Base-by-base conservation (phyloP, 441 rosid species). In the Syzygium syzygioides region DNA sequence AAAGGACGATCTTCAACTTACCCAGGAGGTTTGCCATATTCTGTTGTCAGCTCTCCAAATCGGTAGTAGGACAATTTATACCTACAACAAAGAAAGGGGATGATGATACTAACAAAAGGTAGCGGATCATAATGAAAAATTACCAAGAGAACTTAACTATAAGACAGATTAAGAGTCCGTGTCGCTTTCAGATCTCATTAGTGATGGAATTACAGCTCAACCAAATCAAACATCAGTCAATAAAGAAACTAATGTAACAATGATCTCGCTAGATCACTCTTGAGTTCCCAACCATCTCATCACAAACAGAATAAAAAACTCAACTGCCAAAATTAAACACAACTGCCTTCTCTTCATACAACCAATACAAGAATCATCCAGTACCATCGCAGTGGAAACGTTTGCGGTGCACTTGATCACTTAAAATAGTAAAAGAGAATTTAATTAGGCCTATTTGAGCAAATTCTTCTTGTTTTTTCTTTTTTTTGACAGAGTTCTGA, bases 21-120 rank as follows among this genome's bases (percentile, higher is more conserved):
- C 99, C 99, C 98, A 11, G 97, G 88, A 87, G 99, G 99, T 91
- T 91, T 96, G 89, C 98, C 98, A 55, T 95, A 95, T 91, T 98
- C 99, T 55, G 99, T 98, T 83, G 94, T 86, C 92, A 97, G 91
- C 95, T 97, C 99, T 45, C 99, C 99, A 76, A 98, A 98, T 62
- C 99, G 96, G 93, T 98, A 97, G 93, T 98, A 98, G 37, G 94
- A 97, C 87, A 98, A 92, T 93, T 98, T 98, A 94, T 97, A 98
- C 99, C 99, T 98, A 90, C 6, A 86, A 71, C 48, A 89, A 32
- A 64, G 5, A 23, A 71, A 12, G 17, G 50, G 52, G 52, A 37
- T 41, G 10, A 76, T 76, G n/a, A 41, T 76, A 37, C 41, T 41
- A 41, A 76, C 83, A 37, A 37, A 20, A 76, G 52, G n/a, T 76